Percentiles rank a stretch among this genome's conserved stretches.
Conservation (phyloP, 257 asterid species). For the Apocynum venetum region DNA sequence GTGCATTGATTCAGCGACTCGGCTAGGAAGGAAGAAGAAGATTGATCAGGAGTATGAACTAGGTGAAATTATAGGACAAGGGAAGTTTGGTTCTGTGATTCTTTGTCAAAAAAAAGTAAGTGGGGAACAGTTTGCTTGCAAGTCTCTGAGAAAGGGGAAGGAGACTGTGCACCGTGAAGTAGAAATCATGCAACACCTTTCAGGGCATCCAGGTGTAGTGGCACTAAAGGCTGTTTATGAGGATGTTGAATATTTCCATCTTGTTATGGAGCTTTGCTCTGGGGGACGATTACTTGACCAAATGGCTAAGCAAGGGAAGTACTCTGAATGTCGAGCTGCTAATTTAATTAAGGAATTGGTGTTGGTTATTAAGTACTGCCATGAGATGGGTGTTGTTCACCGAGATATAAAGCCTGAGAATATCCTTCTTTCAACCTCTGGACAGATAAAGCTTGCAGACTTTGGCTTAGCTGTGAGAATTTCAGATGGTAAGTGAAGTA, state of each 20-base stretch:
- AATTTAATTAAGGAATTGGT: conserved; percentile 67
- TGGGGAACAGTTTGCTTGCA: conserved; percentile 80
- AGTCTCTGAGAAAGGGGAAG: conserved; percentile 71
- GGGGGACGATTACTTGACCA: conserved; percentile 84
- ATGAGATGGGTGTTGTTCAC: conserved; percentile 94
- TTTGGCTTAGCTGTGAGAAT: conserved; percentile 84
- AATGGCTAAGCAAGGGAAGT: conserved; percentile 61
- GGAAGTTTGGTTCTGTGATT: conserved; percentile 78
- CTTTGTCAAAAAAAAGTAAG: conserved; percentile 57
- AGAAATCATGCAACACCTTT: conserved; percentile 94
- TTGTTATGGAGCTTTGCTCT: conserved; percentile 86
- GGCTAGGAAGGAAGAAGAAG: conserved; percentile 81
- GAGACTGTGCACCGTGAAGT: conserved; percentile 88
- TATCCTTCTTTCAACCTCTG: conserved; percentile 65
- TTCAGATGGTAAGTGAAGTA: conserved; percentile 49
- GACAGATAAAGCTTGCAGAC: conserved; percentile 80
- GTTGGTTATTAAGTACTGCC: conserved; percentile 78
- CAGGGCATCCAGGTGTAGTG: conserved; percentile 87
- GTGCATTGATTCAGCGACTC: conserved; percentile 72
- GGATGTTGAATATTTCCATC: conserved; percentile 68
- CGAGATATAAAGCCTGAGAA: conserved; percentile 90
- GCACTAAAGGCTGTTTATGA: conserved; percentile 77
- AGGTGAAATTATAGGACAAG: conserved; percentile 56
- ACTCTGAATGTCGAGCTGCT: conserved; percentile 73
- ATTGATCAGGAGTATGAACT: conserved; percentile 66